These are phyloP conservation scores for Coemansia sp. DNA, from an alignment of 192 early-diverging fungal species.

Conservation along the genomic window DNA sequence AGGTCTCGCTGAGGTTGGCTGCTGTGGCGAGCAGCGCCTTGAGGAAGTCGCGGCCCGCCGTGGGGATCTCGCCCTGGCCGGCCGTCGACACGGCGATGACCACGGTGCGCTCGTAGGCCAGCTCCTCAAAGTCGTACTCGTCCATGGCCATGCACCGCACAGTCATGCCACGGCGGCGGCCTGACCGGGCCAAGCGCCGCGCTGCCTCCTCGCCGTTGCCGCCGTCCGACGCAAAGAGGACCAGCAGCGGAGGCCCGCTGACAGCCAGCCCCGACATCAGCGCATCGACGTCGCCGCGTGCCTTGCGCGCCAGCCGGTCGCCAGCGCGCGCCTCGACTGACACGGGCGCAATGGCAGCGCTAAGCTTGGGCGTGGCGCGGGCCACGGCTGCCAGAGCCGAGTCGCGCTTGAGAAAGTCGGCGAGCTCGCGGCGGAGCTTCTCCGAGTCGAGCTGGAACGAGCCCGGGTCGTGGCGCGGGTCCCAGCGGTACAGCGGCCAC, in stretches of 20 bases:
- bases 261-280: constrained; percentile 67
- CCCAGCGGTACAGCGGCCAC: constrained; percentile 96
- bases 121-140: constrained; percentile 75
- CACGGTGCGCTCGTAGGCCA: constrained; percentile 75
- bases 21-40: constrained; percentile 60
- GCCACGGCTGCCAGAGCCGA: constrained; percentile 80
- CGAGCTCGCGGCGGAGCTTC: constrained; percentile 65
- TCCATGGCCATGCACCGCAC: constrained; percentile 80
- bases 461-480: constrained; percentile 54
- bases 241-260: constrained; percentile 74
- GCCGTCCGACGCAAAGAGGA: constrained; percentile 90
- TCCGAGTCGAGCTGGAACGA: constrained; percentile 69
- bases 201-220: constrained; percentile 84
- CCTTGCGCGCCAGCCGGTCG: constrained; percentile 59
- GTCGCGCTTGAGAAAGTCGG: constrained; percentile 81
- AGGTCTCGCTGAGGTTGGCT: constrained; percentile 64
- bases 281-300: constrained; percentile 65
- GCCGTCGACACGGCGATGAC: constrained; percentile 82
- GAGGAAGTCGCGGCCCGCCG: constrained; percentile 87
- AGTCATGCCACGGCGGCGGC: constrained; percentile 80
- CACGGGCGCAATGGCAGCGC: constrained; percentile 47
- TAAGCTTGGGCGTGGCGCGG: constrained; percentile 62
- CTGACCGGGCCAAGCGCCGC: constrained; percentile 79
- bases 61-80: constrained; percentile 96
- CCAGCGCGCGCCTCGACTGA: constrained; percentile 64